Conservation (phyloP, 139 green algal species). For the Chlamydomonas schloesseri region DNA sequence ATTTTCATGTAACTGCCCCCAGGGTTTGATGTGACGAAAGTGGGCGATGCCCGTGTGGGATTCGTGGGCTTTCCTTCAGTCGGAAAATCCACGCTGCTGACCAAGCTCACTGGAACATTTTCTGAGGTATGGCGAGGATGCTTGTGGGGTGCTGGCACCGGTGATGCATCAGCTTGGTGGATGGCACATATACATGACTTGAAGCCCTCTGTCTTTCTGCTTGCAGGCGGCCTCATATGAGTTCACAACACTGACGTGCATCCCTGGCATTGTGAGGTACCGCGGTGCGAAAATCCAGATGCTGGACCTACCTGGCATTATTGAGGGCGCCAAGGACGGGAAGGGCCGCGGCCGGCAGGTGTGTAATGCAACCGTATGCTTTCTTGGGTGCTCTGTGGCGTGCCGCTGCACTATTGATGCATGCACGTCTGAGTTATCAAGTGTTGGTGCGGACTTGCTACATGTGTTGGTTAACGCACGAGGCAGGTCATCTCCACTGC, state of each 20-base stretch:
- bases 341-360: conserved; percentile 69
- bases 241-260: conserved; percentile 98
- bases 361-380: background rate
- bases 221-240: conserved; percentile 91
- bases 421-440: background rate
- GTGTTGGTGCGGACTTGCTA: too few relatives aligned
- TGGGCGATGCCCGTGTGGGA: conserved; percentile 95
- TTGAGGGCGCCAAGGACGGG: conserved; percentile 95
- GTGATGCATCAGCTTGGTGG: too few relatives aligned
- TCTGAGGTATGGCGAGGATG: conserved; percentile 92
- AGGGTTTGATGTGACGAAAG: conserved; percentile 99
- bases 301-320: conserved; percentile 98
- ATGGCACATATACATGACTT: background rate
- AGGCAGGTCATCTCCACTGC: conserved; percentile 93
- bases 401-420: background rate
- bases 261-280: conserved; percentile 96
- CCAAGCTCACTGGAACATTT: conserved; percentile 98
- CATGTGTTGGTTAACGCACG: too few relatives aligned
- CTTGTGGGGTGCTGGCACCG: too few relatives aligned
- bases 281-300: conserved; percentile 93
- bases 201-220: too few relatives aligned
- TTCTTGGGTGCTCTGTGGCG: too few relatives aligned
- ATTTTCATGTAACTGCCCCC: too few relatives aligned
- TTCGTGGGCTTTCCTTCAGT: conserved; percentile 98
- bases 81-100: conserved; percentile 98